Evolutionary conservation across 2,329 filamentous ascomycete genomes (phyloP).

Genomic region (Fusarium nanum): DNA sequence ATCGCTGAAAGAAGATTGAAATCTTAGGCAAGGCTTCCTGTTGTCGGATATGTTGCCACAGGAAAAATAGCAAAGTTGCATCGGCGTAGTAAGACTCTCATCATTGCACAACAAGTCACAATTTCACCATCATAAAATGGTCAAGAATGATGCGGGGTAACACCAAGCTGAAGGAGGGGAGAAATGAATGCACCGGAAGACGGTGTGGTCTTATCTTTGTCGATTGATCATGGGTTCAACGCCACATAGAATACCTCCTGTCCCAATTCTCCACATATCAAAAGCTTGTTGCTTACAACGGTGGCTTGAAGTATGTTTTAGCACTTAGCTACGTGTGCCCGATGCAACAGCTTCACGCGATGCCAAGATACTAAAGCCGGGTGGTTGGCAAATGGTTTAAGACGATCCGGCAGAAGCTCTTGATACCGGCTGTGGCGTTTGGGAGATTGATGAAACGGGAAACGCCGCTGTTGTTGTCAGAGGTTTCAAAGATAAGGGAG

Average conservation of each 20-base stretch:
- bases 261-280: neutral
- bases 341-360: neutral
- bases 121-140: neutral
- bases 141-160: neutral
- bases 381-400: neutral
- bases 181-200: neutral
- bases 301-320: neutral
- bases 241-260: neutral
- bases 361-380: neutral
- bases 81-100: neutral
- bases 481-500: neutral
- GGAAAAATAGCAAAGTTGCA: neutral
- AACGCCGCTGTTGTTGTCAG: neutral
- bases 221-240: neutral
- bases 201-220: neutral
- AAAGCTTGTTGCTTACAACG: neutral
- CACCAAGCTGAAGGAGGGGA: neutral
- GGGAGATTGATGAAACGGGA: neutral
- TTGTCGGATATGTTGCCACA: neutral
- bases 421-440: neutral
- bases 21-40: neutral
- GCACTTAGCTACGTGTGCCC: neutral
- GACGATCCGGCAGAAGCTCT: neutral
- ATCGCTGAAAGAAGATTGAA: neutral
- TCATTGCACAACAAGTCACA: neutral